phyloP scores from a whole-genome alignment of 805 yeast genomes.

The Geotrichum ghanense region DNA sequence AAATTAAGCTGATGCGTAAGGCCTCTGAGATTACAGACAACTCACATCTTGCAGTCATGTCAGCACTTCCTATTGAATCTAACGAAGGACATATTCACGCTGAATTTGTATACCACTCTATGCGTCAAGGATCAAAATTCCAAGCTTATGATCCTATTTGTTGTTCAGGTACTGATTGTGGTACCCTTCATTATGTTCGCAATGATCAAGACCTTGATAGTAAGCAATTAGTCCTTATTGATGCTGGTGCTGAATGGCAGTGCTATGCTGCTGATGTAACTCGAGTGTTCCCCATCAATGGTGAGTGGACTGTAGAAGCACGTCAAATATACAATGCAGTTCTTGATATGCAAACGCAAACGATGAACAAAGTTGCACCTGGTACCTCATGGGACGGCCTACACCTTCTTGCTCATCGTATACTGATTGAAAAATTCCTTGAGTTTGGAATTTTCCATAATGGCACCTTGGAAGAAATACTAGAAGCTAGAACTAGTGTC shows the following conservation, averaged over 20 bases:
- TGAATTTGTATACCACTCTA: conserved; percentile 85
- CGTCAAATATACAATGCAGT: conserved; percentile 72
- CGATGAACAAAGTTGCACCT: conserved; percentile 65
- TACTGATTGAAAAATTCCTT: conserved; percentile 60
- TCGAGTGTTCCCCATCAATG: conserved; percentile 84
- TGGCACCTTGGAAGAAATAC: conserved; percentile 52
- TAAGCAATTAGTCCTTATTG: conserved; percentile 64
- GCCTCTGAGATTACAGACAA: conserved; percentile 82
- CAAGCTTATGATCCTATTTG: conserved; percentile 93
- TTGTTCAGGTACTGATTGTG: conserved; percentile 85
- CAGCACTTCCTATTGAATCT: conserved; percentile 73
- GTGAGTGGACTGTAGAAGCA: conserved; percentile 84
- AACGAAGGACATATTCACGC: conserved; percentile 93
- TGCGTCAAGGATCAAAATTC: conserved; percentile 84
- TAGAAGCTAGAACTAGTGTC: conserved; percentile 56
- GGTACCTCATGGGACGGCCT: conserved; percentile 80
- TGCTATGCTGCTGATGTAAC: conserved; percentile 92
- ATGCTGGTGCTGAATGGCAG: conserved; percentile 97
- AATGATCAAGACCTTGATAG: conserved; percentile 56
- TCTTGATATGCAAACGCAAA: conserved; percentile 64
- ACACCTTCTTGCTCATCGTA: conserved; percentile 68
- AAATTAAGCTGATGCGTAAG: conserved; percentile 60
- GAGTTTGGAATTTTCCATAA: conserved; percentile 63
- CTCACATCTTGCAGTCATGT: conserved; percentile 86
- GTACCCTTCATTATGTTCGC: conserved; percentile 80